A percentile compares a stretch with the other conserved stretches of the same genome.
Evolutionary conservation across 257 asterid species (phyloP).

Genomic region (Lycium barbarum): DNA sequence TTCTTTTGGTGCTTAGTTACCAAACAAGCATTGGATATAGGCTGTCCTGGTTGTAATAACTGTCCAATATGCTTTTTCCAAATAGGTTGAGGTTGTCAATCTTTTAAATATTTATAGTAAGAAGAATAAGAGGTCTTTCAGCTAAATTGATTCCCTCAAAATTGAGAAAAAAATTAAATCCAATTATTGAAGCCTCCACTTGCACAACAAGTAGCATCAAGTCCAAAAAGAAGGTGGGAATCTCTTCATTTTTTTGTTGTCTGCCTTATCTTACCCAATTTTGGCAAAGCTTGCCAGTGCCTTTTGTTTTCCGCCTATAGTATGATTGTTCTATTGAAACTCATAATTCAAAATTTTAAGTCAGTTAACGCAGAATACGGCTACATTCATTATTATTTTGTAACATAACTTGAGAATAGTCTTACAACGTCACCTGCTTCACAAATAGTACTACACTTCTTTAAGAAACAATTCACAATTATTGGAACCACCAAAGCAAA

Average conservation of each 20-base stretch:
- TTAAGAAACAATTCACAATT: too few species aligned
- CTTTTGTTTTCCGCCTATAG: too few species aligned
- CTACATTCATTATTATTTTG: too few species aligned
- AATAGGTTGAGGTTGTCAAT: not conserved
- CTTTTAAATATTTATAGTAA: not conserved
- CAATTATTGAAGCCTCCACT: slow-evolving; percentile 16
- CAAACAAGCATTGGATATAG: not conserved
- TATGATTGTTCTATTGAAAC: not conserved
- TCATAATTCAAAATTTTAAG: not conserved
- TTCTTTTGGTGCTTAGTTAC: not conserved
- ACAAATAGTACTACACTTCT: too few species aligned
- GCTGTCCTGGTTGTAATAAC: not conserved
- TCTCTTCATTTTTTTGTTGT: slow-evolving; percentile 6
- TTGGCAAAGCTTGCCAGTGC: not conserved
- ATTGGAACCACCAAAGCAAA: too few species aligned
- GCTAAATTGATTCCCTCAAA: not conserved
- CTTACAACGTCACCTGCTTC: too few species aligned
- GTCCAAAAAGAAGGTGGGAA: not conserved
- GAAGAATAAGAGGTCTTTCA: slow-evolving; percentile 12
- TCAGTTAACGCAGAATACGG: too few species aligned
- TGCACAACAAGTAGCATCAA: slow-evolving; percentile 2
- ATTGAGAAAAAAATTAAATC: not conserved
- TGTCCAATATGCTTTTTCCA: not conserved
- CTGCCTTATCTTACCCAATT: not conserved
- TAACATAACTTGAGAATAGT: too few species aligned